These are phyloP conservation scores for Phyllosticta citrichinensis DNA, from an alignment of 2,329 filamentous ascomycete species.

Conservation along the genomic window DNA sequence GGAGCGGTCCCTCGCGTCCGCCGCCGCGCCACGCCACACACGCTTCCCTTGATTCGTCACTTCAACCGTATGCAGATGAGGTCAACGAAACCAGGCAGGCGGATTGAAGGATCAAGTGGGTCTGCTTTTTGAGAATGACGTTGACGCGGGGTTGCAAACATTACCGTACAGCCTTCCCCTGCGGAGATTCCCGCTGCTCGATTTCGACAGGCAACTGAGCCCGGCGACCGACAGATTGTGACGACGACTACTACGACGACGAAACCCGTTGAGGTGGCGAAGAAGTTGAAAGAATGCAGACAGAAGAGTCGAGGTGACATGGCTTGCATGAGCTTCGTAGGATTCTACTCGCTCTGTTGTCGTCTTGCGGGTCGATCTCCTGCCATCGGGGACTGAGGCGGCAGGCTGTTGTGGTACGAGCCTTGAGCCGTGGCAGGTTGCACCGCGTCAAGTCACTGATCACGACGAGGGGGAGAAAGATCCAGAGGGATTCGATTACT, in stretches of 20 bases:
- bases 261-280: not conserved
- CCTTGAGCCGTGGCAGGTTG: not conserved
- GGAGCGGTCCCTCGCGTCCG: too few species aligned
- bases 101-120: too few species aligned
- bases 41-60: too few species aligned
- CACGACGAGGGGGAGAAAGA: not conserved
- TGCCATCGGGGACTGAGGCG: too few species aligned
- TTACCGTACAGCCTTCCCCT: not conserved
- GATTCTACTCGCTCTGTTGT: too few species aligned
- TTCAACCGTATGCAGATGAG: too few species aligned
- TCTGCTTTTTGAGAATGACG: not conserved
- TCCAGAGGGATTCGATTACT: too few species aligned
- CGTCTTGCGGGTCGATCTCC: too few species aligned
- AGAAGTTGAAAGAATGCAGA: not conserved
- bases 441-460: not conserved
- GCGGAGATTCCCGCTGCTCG: not conserved
- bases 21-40: too few species aligned
- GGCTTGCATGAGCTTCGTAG: not conserved
- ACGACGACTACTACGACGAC: too few species aligned
- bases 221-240: too few species aligned
- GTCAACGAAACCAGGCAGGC: too few species aligned
- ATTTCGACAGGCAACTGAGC: not conserved
- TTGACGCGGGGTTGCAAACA: not conserved
- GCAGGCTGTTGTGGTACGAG: not conserved
- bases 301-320: not conserved